Evolutionary conservation across 1,139 yeast species (phyloP), one percentile per base, ranked within the genome.

Genomic region (Taphrina betulina): DNA sequence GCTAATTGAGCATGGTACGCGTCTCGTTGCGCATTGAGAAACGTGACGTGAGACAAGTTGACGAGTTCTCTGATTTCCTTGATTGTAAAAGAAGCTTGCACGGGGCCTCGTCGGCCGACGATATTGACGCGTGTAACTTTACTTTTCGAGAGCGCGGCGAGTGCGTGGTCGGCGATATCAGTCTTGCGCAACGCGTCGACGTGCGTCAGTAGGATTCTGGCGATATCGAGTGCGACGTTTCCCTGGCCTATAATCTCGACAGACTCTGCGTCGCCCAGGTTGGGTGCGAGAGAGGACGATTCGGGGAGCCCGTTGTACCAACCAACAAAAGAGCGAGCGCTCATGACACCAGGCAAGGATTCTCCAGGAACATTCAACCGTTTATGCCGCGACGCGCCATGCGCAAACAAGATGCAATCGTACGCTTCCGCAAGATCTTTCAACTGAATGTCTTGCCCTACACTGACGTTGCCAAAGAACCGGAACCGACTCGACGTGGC

Each of bases 251-350:
- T 78, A 42, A 92, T 82, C 0, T 85, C 80, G 1, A 89, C 95
- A 44, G 78, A 74, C 60, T 78, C 77, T 0, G 83, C 81, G 37
- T 77, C 71, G 8, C 77, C 79, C 63, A 92, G 72, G 2, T 78
- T 80, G 0, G 86, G 83, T 34, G 71, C 71, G 44, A 74, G 69
- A 50, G 66, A 65, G 37, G 66, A 69, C 58, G 70, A 75, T 46
- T 79, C 82, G 0, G 96, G 96, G 63, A 83, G 84, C 0, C 96
- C 95, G 65, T 92, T 94, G 69, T 92, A 92, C 98, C 98, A 92
- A 53, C 88, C 92, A 22, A 92, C 97, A 72, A 92, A 86, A 60
- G 83, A 80, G 41, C 95, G 78, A 0, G 97, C 95, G 4, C 87
- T 79, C n/a, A 85, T 73, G 0, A 92, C 92, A 1, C 87, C 94